Base-by-base conservation (phyloP, 2,329 filamentous ascomycete species). In the Sclerotinia subarctica region DNA sequence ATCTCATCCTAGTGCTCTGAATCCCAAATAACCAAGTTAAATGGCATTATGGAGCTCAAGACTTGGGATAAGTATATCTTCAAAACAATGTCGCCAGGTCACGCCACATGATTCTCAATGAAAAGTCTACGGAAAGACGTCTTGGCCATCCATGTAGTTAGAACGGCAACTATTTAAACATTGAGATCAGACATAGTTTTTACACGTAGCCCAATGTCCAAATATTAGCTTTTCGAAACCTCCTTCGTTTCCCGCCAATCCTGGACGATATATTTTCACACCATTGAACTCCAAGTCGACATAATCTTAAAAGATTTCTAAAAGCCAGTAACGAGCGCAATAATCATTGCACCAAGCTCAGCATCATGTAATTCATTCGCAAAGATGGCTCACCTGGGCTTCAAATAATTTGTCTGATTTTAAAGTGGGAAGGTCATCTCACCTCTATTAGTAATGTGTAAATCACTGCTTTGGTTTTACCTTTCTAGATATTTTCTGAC, bases 251-350 rank as follows among this genome's bases (percentile, higher is more conserved):
- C n/a, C n/a, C 11, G n/a, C 11, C 10, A 38, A n/a, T 56, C 11
- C 38, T 35, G 4, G 21, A 21, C 24, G 17, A 32, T 5, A 56
- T n/a, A 5, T 24, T 10, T 13, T 26, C 3, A 6, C 24, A 19
- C 11, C 2, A 11, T 4, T 5, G 1, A 7, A 38, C n/a, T 13
- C 2, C 2, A 21, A 21, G 32, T n/a, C n/a, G 2, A 24, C 19
- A 38, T 5, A 2, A 6, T n/a, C 17, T 29, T 35, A 1, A 6
- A 6, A 4, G 1, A 1, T n/a, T 38, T 2, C 2, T 38, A 2
- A 11, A 5, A 2, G 7, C 10, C 5, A 21, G 21, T 21, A 21
- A 35, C 3, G 5, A 1, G 8, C 29, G 11, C 3, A 56, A 35
- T 35, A 5, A 6, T 32, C 8, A 56, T 19, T n/a, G 8, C 11